Evolutionary conservation across 352 stramenopile species (phyloP).

Genomic region (Pythium vanterpoolii): DNA sequence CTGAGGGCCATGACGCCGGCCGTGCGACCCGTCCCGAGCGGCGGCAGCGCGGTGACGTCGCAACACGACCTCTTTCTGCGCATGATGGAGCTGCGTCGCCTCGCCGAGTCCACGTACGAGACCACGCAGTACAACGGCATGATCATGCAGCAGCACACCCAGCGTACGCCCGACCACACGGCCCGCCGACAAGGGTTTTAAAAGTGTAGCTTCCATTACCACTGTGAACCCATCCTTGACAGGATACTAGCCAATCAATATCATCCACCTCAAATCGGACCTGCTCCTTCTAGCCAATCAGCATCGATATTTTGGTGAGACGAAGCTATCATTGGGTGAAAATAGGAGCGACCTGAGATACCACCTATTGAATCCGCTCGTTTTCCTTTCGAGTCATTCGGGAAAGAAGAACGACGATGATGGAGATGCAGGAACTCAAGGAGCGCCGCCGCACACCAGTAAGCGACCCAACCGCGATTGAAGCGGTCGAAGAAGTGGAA

Average conservation of each 20-base stretch:
- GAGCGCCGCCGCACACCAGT: slow-evolving; percentile 28
- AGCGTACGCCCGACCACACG: not conserved
- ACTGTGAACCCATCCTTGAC: slow-evolving; percentile 2
- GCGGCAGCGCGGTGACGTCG: not conserved
- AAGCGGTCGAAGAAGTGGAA: slow-evolving; percentile 32
- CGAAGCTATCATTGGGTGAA: not conserved
- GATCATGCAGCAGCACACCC: slow-evolving; percentile 25
- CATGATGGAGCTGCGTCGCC: slow-evolving; percentile 37
- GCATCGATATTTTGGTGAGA: not conserved
- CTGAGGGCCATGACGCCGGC: not conserved
- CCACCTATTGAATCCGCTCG: not conserved
- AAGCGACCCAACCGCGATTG: not conserved
- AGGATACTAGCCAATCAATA: not conserved
- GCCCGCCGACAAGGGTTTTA: no score
- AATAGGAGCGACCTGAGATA: not conserved
- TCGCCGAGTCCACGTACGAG: slow-evolving; percentile 34
- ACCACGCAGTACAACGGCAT: slow-evolving; percentile 36
- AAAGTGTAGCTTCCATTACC: no score
- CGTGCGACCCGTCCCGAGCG: not conserved
- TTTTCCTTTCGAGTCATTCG: not conserved
- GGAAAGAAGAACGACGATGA: slow-evolving; percentile 29
- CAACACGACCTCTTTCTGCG: slow-evolving; percentile 15
- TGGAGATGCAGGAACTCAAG: slow-evolving; percentile 61
- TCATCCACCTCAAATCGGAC: not conserved
- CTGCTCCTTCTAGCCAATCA: not conserved